Base-by-base conservation (phyloP, 1,284 basidiomycete species). In the Ustilago shanxiensis region DNA sequence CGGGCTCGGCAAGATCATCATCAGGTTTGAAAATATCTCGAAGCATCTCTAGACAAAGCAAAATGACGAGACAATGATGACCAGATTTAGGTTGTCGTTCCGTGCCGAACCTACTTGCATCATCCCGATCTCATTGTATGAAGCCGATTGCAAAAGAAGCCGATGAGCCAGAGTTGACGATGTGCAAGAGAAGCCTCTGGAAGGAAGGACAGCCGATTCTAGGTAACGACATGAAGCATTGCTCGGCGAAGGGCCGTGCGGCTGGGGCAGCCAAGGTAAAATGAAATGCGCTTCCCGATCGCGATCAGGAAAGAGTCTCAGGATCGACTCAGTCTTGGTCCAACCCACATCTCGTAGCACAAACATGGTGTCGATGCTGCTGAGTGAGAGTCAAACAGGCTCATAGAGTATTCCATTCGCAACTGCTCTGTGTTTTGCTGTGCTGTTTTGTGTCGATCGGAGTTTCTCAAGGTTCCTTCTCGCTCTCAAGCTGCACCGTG, bases 401-500 rank as follows among this genome's bases (percentile, higher is more conserved):
- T 8, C 5, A 2, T 26, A 0, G 28, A 28, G n/a, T n/a, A n/a
- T n/a, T n/a, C n/a, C n/a, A n/a, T n/a, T n/a, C n/a, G n/a, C n/a
- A n/a, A n/a, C n/a, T n/a, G n/a, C n/a, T 22, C 14, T 22, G n/a
- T 45, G 18, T 8, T 45, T 13, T 45, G 18, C 44, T 45, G 44
- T n/a, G 44, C 47, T 49, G 26, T 49, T 11, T 49, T 24, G 47
- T 26, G 47, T 18, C 26, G 47, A 29, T 49, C 47, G 4, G 47
- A 49, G 47, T 26, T 28, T 49, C 47, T 6, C 11, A 11, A 14
- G 7, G 35, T 31, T 53, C n/a, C 10, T n/a, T n/a, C n/a, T n/a
- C n/a, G n/a, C n/a, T n/a, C n/a, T n/a, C n/a, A 22, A 39, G 26
- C 51, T 60, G 66, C 66, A 51, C 52, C 51, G 60, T 69, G 66